Evolutionary conservation across 2,329 filamentous ascomycete species (phyloP).

Genomic region (Penicillium sp.): DNA sequence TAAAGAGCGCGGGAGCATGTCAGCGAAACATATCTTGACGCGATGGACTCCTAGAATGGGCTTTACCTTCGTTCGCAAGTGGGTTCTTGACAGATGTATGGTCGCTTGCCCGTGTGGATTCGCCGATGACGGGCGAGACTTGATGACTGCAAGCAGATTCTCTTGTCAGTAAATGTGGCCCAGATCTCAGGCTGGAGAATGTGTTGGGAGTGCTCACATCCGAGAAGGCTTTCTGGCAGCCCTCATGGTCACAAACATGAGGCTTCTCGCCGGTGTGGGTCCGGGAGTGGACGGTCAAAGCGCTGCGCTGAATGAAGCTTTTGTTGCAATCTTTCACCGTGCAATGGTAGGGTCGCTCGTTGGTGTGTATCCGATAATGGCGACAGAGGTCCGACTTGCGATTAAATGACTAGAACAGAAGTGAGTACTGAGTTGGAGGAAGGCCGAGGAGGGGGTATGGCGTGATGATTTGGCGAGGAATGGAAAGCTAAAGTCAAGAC

Average conservation of each 20-base stretch:
- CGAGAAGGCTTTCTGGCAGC: conserved; percentile 47
- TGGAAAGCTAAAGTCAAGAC: conserved; percentile 1
- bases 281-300: conserved; percentile 48
- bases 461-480: too few relatives aligned
- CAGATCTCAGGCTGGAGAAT: background rate
- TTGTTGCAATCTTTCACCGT: conserved; percentile 48
- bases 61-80: conserved; percentile 43
- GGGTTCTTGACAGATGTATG: conserved; percentile 44
- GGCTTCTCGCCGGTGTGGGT: conserved; percentile 50
- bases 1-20: conserved; percentile 12
- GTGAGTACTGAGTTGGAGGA: background rate
- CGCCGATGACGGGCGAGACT: conserved; percentile 44
- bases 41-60: background rate
- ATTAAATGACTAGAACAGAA: conserved; percentile 46
- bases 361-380: conserved; percentile 51
- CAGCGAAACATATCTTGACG: background rate
- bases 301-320: conserved; percentile 52
- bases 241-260: conserved; percentile 45
- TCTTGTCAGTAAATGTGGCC: background rate
- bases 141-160: conserved; percentile 32
- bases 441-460: background rate
- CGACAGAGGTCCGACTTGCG: conserved; percentile 51
- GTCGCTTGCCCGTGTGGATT: conserved; percentile 44
- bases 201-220: conserved; percentile 37
- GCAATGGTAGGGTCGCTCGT: conserved; percentile 51